phyloP scores from a whole-genome alignment of 202 grass and related monocot species.

The Panicum virgatum region DNA sequence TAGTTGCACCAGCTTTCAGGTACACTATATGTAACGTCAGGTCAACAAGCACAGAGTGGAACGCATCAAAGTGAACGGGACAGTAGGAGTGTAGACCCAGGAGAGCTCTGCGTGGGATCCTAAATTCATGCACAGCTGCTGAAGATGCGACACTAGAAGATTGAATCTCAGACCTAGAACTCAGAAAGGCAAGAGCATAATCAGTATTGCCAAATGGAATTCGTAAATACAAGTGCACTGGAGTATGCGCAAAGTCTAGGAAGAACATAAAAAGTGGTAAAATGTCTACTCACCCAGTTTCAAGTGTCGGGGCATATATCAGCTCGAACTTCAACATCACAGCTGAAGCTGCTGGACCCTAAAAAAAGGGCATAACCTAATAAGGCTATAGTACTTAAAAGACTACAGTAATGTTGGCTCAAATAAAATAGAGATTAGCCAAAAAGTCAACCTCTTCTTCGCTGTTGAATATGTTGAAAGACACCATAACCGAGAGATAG shows the following conservation, averaged over 20 bases:
- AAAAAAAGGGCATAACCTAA: conserved; percentile 37
- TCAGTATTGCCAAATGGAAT: conserved; percentile 32
- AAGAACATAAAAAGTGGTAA: conserved; percentile 21
- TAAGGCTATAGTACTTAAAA: background rate
- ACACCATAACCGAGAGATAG: conserved; percentile 92
- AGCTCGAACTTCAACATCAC: conserved; percentile 97
- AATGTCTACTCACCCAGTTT: conserved; percentile 63
- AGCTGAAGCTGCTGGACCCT: conserved; percentile 68
- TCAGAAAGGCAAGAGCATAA: conserved; percentile 31
- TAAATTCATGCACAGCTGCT: conserved; percentile 89
- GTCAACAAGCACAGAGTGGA: conserved; percentile 89
- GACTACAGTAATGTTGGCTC: conserved; percentile 34
- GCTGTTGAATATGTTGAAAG: conserved; percentile 78
- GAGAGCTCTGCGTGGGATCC: conserved; percentile 79
- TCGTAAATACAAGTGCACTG: conserved; percentile 14
- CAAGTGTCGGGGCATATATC: conserved; percentile 79
- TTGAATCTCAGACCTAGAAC: conserved; percentile 72
- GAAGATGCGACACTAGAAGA: conserved; percentile 66
- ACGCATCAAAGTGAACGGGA: conserved; percentile 95
- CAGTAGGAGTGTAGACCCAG: conserved; percentile 91
- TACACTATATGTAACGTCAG: conserved; percentile 87
- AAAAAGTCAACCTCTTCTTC: conserved; percentile 72
- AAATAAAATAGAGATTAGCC: conserved; percentile 14
- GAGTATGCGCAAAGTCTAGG: background rate
- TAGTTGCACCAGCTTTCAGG: conserved; percentile 85